phyloP scores from a whole-genome alignment of 202 grass and related monocot species.

The Setaria italica region DNA sequence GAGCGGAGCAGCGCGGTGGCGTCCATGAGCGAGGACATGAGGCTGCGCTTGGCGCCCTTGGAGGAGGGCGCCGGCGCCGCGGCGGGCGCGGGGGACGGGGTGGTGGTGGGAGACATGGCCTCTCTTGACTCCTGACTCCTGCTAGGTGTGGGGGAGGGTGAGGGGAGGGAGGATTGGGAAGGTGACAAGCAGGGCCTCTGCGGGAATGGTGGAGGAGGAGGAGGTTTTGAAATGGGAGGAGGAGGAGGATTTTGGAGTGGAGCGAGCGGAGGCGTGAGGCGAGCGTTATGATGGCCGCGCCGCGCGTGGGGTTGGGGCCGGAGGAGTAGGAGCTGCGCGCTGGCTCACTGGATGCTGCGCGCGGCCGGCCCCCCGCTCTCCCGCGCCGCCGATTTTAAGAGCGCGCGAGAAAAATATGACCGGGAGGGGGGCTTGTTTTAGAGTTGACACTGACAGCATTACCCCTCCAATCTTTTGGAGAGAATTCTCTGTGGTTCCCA shows the following conservation, averaged over 20 bases:
- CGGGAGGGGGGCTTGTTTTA: too few species aligned
- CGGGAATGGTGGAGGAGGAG: not conserved
- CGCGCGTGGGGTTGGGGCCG: slow-evolving; percentile 11
- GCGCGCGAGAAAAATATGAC: not conserved
- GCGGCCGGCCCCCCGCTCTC: not conserved
- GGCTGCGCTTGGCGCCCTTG: slow-evolving; percentile 66
- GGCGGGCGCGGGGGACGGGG: slow-evolving; percentile 28
- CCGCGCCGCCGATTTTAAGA: slow-evolving; percentile 16
- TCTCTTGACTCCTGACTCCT: not conserved
- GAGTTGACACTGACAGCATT: too few species aligned
- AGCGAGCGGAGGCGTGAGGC: not conserved
- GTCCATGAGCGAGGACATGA: slow-evolving; percentile 87
- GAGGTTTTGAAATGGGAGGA: not conserved
- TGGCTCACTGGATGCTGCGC: not conserved
- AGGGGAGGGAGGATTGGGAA: not conserved
- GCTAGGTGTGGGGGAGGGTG: not conserved
- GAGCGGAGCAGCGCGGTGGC: slow-evolving; percentile 68
- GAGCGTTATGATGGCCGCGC: slow-evolving; percentile 23
- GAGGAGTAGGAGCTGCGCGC: not conserved
- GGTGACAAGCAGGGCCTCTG: slow-evolving; percentile 17
- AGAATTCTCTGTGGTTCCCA: too few species aligned
- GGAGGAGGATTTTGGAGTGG: not conserved
- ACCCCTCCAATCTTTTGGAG: too few species aligned
- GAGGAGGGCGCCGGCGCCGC: slow-evolving; percentile 6
- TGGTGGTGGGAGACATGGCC: slow-evolving; percentile 53